Conservation (phyloP, 257 asterid genomes). For the Gentiana dahurica region DNA sequence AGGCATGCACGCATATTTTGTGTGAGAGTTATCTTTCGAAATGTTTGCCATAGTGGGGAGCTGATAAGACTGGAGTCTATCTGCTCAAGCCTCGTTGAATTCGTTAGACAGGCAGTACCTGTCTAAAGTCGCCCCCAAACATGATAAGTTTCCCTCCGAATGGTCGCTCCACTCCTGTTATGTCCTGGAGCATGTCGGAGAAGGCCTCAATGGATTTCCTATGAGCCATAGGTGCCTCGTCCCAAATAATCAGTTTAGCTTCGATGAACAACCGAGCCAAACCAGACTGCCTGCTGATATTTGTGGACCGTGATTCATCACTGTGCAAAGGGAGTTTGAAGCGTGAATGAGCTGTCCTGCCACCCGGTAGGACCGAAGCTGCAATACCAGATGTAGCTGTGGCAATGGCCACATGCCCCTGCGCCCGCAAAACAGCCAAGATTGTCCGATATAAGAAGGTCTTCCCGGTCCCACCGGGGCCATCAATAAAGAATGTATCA, state of each 20-base stretch:
- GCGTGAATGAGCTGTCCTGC: neutral
- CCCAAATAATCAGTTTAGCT: neutral
- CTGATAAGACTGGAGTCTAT: too few relatives aligned
- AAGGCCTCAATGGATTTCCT: neutral
- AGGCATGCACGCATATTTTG: too few relatives aligned
- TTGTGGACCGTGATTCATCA: too few relatives aligned
- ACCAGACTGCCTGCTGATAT: neutral
- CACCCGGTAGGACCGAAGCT: neutral
- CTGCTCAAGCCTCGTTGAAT: too few relatives aligned
- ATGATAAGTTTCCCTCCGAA: slow-evolving; percentile 2
- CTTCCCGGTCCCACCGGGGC: neutral
- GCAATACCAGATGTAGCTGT: neutral
- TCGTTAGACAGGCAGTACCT: too few relatives aligned
- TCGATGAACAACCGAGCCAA: neutral
- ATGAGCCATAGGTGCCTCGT: slow-evolving; percentile 2
- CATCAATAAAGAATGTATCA: neutral
- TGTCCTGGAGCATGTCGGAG: neutral
- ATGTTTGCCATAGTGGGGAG: too few relatives aligned
- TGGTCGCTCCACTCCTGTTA: neutral
- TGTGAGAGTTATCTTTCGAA: too few relatives aligned
- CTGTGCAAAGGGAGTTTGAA: neutral
- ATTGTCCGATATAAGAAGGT: too few relatives aligned
- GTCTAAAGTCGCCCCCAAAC: slow-evolving; percentile 1
- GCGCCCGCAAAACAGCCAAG: neutral
- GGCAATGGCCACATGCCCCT: neutral